phyloP scores from a whole-genome alignment of 495 filamentous ascomycete species.

The Talaromyces ruber region DNA sequence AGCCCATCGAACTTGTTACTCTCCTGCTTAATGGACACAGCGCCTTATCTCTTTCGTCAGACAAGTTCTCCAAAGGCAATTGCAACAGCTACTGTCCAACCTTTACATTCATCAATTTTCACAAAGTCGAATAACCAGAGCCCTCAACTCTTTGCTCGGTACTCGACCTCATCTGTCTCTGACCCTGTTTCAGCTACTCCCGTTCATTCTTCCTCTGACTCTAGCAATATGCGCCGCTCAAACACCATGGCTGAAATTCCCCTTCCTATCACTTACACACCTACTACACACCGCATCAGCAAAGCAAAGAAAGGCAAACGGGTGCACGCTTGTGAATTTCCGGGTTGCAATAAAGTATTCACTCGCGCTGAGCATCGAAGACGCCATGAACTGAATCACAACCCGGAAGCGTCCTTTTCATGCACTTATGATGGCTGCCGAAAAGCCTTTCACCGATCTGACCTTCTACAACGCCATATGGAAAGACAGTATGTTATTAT shows the following conservation, averaged over 20 bases:
- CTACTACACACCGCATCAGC: constrained; percentile 67
- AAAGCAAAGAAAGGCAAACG: constrained; percentile 77
- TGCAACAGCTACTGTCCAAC: background rate
- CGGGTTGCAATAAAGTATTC: constrained; percentile 63
- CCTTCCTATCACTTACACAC: constrained; percentile 47
- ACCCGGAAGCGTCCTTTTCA: constrained; percentile 53
- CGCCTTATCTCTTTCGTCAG: background rate
- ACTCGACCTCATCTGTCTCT: background rate
- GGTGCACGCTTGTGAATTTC: constrained; percentile 62
- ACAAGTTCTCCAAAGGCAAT: background rate
- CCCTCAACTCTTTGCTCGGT: background rate
- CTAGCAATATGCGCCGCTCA: constrained; percentile 20
- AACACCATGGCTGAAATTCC: constrained; percentile 18
- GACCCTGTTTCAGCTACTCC: background rate
- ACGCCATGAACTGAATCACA: constrained; percentile 83
- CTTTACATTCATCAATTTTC: background rate
- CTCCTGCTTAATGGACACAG: background rate
- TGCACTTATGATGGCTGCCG: constrained; percentile 64
- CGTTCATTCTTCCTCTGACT: background rate
- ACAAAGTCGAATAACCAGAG: background rate
- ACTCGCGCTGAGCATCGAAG: constrained; percentile 81
- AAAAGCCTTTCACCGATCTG: constrained; percentile 71
- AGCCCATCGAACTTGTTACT: background rate
- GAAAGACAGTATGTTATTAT: constrained; percentile 39
- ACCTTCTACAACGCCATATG: constrained; percentile 70